Base-by-base conservation (phyloP, 352 stramenopile species). In the Globisporangium paddicum region DNA sequence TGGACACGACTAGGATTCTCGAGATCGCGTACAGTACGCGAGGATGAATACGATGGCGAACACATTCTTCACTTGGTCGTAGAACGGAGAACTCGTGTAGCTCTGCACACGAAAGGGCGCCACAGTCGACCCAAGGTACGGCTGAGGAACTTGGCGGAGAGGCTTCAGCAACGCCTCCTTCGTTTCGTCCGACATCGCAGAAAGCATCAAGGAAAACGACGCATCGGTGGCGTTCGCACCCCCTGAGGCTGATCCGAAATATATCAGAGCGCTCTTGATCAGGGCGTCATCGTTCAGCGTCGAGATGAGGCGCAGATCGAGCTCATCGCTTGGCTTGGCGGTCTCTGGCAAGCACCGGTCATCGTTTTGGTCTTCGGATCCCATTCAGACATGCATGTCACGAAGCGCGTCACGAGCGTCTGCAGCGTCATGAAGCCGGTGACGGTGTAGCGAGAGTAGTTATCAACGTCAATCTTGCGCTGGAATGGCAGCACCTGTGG, bases 31-130 rank as follows among this genome's bases (percentile, higher is more conserved):
- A 95, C 37, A 98, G 62, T 96, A 97, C 16, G 86, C 77, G 34
- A 98, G 67, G 32, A 96, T 77, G 59, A 96, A 97, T 40, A 97
- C 89, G 34, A 98, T 67, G 1, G 79, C 56, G 51, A 93, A 90
- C 2, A 91, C 69, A 30, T 80, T 58, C 40, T 70, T 74, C 16
- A 86, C 65, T 9, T 61, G 62, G 5, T 77, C 66, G 63, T 88
- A 94, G 58, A 94, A 93, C 58, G 13, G 74, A 82, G n/a, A n/a
- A n/a, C n/a, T n/a, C n/a, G n/a, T n/a, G n/a, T n/a, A n/a, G n/a
- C 34, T 58, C 72, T 5, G 61, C 25, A 44, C 70, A 86, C n/a
- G 18, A 51, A 82, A 82, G n/a, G 76, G 67, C 18, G 69, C 64
- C 3, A 75, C 56, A 0, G 60, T 58, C 8, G 63, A 50, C 1